A percentile compares a stretch with the other conserved stretches of the same genome.
These are phyloP conservation scores for Boletus reticulatus DNA, from an alignment of 768 basidiomycete genomes.

Conservation along the genomic window DNA sequence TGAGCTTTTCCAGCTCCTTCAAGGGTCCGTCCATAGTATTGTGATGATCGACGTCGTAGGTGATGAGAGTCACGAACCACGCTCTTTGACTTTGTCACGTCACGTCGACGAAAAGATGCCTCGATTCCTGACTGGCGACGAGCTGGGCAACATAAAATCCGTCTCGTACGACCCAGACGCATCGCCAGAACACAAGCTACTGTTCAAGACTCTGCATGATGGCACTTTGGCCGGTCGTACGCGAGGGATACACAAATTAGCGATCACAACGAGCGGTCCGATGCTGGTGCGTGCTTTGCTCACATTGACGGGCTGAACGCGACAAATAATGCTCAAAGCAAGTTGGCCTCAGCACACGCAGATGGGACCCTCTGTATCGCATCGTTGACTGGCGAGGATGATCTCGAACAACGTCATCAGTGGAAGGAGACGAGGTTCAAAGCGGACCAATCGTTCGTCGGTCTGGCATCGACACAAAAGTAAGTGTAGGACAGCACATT, in stretches of 20 bases:
- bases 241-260: conserved; percentile 40
- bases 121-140: conserved; percentile 74
- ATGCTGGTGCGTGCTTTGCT: conserved; percentile 38
- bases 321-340: conserved; percentile 37
- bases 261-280: conserved; percentile 28
- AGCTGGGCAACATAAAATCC: conserved; percentile 72
- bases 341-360: conserved; percentile 67
- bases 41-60: background rate
- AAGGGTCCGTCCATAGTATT: conserved; percentile 64
- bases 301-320: conserved; percentile 10
- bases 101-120: conserved; percentile 43
- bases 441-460: conserved; percentile 54
- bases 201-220: conserved; percentile 34
- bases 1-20: conserved; percentile 79
- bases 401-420: conserved; percentile 37
- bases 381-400: conserved; percentile 41
- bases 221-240: conserved; percentile 32
- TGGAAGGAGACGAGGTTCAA: conserved; percentile 70
- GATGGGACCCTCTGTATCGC: conserved; percentile 54
- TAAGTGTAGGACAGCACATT: conserved; percentile 30
- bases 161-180: conserved; percentile 40
- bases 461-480: conserved; percentile 52
- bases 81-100: conserved; percentile 18
- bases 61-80: background rate
- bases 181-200: conserved; percentile 33